A percentile compares a stretch with the other conserved stretches of the same genome.
Evolutionary conservation across 2,329 filamentous ascomycete genomes (phyloP).

Genomic region (Aspergillus sp.): DNA sequence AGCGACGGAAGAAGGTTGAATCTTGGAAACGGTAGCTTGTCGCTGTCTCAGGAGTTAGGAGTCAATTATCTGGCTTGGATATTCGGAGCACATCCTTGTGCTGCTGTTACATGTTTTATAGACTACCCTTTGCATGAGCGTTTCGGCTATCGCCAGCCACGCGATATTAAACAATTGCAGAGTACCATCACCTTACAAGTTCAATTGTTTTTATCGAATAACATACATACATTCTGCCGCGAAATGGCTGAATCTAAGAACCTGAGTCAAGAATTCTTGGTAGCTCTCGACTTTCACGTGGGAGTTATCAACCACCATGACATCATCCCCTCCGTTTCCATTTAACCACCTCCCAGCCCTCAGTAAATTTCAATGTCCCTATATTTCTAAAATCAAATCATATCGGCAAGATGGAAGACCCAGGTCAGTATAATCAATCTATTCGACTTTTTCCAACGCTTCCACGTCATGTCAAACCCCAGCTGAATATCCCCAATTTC

Average conservation of each 20-base stretch:
- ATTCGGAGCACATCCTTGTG: not conserved
- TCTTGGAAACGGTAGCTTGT: slow-evolving; percentile 38
- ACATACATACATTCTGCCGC: not conserved
- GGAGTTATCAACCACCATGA: slow-evolving; percentile 2
- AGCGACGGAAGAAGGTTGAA: slow-evolving; percentile 46
- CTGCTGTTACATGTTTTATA: not conserved
- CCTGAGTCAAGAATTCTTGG: not conserved
- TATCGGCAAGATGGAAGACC: slow-evolving; percentile 20
- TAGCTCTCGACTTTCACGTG: not conserved
- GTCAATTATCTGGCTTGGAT: not conserved
- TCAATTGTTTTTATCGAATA: not conserved
- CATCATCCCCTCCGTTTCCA: slow-evolving; percentile 1
- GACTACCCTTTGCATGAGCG: not conserved
- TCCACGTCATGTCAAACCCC: not conserved
- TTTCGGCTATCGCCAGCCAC: not conserved
- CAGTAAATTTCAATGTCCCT: slow-evolving; percentile 16
- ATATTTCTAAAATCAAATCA: not conserved
- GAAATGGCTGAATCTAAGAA: too few relatives aligned
- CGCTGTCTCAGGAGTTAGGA: not conserved
- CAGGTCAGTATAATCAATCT: slow-evolving; percentile 12
- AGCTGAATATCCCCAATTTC: not conserved
- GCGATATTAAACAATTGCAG: too few relatives aligned
- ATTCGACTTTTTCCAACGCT: not conserved
- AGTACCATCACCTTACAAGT: not conserved
- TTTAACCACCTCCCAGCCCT: not conserved